phyloP scores from a whole-genome alignment of 768 basidiomycete genomes.

The Kondoa malvinella region DNA sequence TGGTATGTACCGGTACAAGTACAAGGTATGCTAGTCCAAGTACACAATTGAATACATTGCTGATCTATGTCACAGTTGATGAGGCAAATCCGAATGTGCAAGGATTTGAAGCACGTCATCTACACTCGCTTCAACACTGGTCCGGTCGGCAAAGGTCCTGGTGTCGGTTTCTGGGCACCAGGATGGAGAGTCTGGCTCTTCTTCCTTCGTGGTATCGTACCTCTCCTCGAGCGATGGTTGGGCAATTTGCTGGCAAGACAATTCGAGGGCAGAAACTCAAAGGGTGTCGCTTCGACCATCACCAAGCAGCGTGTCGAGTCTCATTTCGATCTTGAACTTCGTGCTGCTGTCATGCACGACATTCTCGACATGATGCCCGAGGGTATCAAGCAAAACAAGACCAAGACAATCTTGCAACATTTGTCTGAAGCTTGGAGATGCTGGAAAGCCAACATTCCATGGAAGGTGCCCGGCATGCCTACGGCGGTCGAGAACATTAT shows the following conservation, averaged over 20 bases:
- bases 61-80: slow-evolving; percentile 43
- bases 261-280: slow-evolving; percentile 80
- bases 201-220: slow-evolving; percentile 98
- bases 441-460: slow-evolving; percentile 57
- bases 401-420: slow-evolving; percentile 98
- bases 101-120: slow-evolving; percentile 83
- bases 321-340: slow-evolving; percentile 90
- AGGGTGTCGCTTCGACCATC: slow-evolving; percentile 86
- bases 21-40: slow-evolving; percentile 42
- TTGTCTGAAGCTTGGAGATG: slow-evolving; percentile 97
- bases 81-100: slow-evolving; percentile 98
- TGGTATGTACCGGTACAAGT: slow-evolving; percentile 99
- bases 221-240: slow-evolving; percentile 90
- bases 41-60: background rate
- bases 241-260: slow-evolving; percentile 94
- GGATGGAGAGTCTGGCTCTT: slow-evolving; percentile 99
- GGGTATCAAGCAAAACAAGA: slow-evolving; percentile 96
- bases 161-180: slow-evolving; percentile 98
- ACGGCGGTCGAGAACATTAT: slow-evolving; percentile 99
- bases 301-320: slow-evolving; percentile 99
- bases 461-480: slow-evolving; percentile 99
- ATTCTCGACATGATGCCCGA: slow-evolving; percentile 99
- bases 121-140: slow-evolving; percentile 96
- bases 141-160: slow-evolving; percentile 96
- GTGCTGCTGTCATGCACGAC: slow-evolving; percentile 99